Evolutionary conservation across 345 rosid genomes (phyloP), one percentile per base, ranked within the genome.

Genomic region (Mallotus nudiflorus): DNA sequence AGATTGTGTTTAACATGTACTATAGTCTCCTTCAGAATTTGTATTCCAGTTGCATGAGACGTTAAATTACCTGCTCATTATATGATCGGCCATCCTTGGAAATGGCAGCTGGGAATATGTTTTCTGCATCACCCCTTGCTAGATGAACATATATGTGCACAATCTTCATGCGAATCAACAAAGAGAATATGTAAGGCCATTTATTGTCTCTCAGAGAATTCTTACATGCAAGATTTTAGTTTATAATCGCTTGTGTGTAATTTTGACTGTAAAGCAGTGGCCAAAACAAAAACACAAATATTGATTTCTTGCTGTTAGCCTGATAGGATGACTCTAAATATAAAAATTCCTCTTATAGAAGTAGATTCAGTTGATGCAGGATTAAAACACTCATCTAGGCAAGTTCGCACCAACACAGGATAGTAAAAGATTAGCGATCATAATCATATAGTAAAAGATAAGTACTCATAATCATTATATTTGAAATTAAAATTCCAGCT

Each of bases 61-160:
- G 31, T 50, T 10, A 51, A 68, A 27, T 70, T 62, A 95, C 99
- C 97, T 88, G 96, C 62, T 96, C 97, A 15, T 96, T 96, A 73
- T 96, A 96, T 10, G 99, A 92, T 52, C 98, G 85, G 29, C 98
- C 99, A 79, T 96, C 99, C 80, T 82, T 87, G 40, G 97, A 96
- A 74, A 96, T 92, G 77, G 99, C 96, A 75, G 85, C 67, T 25
- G 98, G 98, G 77, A 96, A 96, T 55, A 91, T 82, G 77, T 86
- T 88, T 68, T 77, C 81, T 1, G 85, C 37, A 79, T 96, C 99
- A 79, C 99, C 98, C 67, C 88, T 89, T 10, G 91, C 87, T 37
- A 96, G 89, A 83, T 96, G 90, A 68, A 96, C 96, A 70, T 96
- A 96, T 72, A 92, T 87, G 68, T 67, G 78, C 63, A 89, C 99